Percentiles rank a stretch among this genome's conserved stretches.
Conservation (phyloP, 371 early-diverging fungal genomes). For the Lichtheimia ornata region DNA sequence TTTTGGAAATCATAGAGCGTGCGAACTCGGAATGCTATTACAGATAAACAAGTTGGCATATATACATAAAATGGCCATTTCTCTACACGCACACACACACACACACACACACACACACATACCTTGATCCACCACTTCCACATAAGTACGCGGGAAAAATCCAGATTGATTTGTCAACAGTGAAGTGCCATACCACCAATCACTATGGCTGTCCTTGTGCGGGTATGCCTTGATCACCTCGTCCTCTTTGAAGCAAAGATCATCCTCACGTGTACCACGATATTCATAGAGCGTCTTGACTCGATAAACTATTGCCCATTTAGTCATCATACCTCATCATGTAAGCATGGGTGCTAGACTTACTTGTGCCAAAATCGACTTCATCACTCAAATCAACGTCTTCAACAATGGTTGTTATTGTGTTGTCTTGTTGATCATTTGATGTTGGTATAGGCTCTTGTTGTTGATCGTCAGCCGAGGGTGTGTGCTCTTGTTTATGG, state of each 20-base stretch:
- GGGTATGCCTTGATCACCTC: constrained; percentile 54
- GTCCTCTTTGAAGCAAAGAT: constrained; percentile 45
- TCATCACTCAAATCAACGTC: constrained; percentile 51
- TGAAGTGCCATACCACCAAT: constrained; percentile 54
- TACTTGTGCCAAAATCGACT: constrained; percentile 50
- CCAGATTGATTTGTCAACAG: constrained; percentile 32
- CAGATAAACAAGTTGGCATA: not conserved
- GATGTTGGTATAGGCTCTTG: not conserved
- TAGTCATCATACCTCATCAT: not conserved
- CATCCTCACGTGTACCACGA: constrained; percentile 48
- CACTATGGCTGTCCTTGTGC: constrained; percentile 48
- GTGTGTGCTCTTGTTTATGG: constrained; percentile 11
- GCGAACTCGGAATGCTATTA: constrained; percentile 43
- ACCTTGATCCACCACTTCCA: constrained; percentile 50
- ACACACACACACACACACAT: no score
- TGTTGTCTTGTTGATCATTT: constrained; percentile 15
- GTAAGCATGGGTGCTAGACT: not conserved
- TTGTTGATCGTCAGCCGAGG: constrained; percentile 2
- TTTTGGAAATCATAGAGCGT: constrained; percentile 46
- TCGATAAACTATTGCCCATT: constrained; percentile 33
- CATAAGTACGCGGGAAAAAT: constrained; percentile 50
- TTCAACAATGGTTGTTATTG: constrained; percentile 47
- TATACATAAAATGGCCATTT: not conserved
- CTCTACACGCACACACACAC: not conserved
- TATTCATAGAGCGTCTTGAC: constrained; percentile 51